Evolutionary conservation across 805 yeast species (phyloP).

Genomic region (Yarrowia porcina): DNA sequence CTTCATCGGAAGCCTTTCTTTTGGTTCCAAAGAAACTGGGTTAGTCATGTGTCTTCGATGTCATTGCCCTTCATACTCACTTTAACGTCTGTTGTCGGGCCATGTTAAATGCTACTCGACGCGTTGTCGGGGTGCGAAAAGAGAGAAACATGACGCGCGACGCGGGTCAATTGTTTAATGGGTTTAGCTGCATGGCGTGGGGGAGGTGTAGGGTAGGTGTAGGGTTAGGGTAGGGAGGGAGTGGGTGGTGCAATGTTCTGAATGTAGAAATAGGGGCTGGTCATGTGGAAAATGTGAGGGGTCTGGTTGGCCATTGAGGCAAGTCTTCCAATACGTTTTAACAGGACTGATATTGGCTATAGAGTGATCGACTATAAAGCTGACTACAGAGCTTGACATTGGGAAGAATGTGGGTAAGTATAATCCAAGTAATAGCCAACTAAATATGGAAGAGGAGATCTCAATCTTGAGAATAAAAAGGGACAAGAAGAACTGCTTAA

Average conservation of each 20-base stretch:
- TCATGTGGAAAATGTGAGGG: too few relatives aligned
- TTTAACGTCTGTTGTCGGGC: slow-evolving; percentile 28
- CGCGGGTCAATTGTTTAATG: background rate
- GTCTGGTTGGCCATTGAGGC: too few relatives aligned
- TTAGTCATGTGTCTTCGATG: background rate
- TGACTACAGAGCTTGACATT: too few relatives aligned
- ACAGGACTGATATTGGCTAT: too few relatives aligned
- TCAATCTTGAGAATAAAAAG: too few relatives aligned
- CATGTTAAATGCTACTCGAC: slow-evolving; percentile 15
- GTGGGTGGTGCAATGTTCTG: background rate
- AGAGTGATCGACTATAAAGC: too few relatives aligned
- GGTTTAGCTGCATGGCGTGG: background rate
- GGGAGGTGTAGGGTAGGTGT: background rate
- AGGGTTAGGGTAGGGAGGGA: background rate
- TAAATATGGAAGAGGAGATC: too few relatives aligned
- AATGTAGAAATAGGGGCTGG: too few relatives aligned
- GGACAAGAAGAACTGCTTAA: too few relatives aligned
- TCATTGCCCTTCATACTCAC: slow-evolving; percentile 23
- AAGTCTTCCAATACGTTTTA: too few relatives aligned
- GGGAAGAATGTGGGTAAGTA: too few relatives aligned
- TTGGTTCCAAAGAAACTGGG: slow-evolving; percentile 21
- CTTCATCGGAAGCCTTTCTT: slow-evolving; percentile 14
- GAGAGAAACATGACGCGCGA: slow-evolving; percentile 26
- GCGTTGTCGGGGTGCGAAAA: slow-evolving; percentile 21
- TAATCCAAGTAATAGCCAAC: too few relatives aligned